Base-by-base conservation (phyloP, 441 rosid species). In the Gossypium davidsonii region DNA sequence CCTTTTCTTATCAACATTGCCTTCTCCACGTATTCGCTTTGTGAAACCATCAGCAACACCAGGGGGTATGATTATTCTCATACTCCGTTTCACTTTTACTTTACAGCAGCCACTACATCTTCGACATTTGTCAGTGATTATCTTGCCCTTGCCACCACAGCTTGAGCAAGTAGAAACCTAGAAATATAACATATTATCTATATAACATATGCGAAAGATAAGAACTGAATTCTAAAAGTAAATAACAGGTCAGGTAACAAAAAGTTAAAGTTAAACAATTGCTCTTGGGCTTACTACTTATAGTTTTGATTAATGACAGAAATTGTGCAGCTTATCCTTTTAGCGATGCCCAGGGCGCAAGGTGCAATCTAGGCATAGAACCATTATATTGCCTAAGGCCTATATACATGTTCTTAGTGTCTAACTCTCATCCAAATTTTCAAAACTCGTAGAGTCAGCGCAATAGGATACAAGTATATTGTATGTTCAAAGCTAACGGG, bases 101-200 rank as follows among this genome's bases (percentile, higher is more conserved):
- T 84, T 84, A 76, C 97, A 95, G 52, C 73, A 82, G 71, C 99
- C 96, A 46, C 73, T 56, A 76, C 97, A 94, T 49, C 74, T 84
- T 59, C 55, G 79, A 81, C 97, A 94, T 71, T 79, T 79, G 66
- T 92, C 96, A 68, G 93, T 92, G 67, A 94, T 81, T 74, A 87
- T 82, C 80, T 84, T 91, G 73, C 98, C 98, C n/a, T 85, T 82
- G 44, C 98, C 98, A 63, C 78, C 79, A 78, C 98, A 94, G 21
- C 79, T 87, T 61, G 90, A 81, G 81, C 97, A 94, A 66, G 92
- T 86, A 60, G 97, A 88, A 44, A 92, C 94, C 98, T 94, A 84
- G 63, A 77, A 77, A 71, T 77, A 85, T 28, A 73, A 12, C 68
- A 17, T 68, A 81, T 72, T 75, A 82, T 64, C 73, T 70, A 71